Conservation (phyloP, 208 protist species). For the Leishmania tropica region DNA sequence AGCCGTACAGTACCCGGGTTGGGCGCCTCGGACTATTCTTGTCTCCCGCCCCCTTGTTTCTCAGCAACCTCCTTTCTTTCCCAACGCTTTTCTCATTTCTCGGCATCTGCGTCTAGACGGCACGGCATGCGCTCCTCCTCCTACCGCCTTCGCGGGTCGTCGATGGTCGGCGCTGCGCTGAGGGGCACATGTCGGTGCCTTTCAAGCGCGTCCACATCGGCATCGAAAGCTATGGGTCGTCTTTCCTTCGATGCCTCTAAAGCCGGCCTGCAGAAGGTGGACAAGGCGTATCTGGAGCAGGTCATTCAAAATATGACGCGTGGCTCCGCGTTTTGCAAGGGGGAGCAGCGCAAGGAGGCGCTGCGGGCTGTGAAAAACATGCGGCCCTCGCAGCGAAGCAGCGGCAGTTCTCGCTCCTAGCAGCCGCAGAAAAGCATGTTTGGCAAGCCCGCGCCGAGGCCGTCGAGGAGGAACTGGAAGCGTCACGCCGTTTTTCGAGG, state of each 20-base stretch:
- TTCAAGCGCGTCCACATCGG: neutral
- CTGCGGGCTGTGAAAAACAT: constrained; percentile 24
- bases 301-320: constrained; percentile 53
- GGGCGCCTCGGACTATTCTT: neutral
- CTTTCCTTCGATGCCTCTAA: constrained; percentile 51
- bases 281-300: constrained; percentile 54
- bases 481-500: constrained; percentile 39
- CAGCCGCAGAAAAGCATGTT: constrained; percentile 16
- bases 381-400: constrained; percentile 26
- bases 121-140: neutral
- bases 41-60: neutral
- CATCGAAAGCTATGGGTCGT: constrained; percentile 9
- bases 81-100: neutral
- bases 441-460: constrained; percentile 19
- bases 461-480: constrained; percentile 41
- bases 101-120: neutral
- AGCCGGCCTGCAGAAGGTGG: constrained; percentile 50
- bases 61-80: neutral
- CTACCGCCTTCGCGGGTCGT: neutral
- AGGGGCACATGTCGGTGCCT: neutral
- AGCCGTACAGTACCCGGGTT: neutral
- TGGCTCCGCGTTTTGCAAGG: constrained; percentile 51
- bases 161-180: neutral
- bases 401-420: constrained; percentile 19
- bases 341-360: constrained; percentile 43